Base-by-base conservation (phyloP, 192 early-diverging fungal species). In the Gigaspora rosea region DNA sequence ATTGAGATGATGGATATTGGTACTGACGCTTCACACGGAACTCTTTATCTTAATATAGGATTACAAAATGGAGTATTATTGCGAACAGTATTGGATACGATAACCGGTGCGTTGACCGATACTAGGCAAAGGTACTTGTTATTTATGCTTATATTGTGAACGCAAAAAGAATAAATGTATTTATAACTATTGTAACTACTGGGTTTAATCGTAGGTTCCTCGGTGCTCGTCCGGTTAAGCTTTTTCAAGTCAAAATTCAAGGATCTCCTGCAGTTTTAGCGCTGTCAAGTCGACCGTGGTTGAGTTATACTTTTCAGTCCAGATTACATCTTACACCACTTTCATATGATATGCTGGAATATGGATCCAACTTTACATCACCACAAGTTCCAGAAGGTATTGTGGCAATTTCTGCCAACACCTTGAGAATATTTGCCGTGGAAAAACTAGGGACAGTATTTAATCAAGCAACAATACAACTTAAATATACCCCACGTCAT, bases 381-480 rank as follows among this genome's bases (percentile, higher is more conserved):
- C 94, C 95, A 58, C 93, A 94, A 79, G 95, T 93, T 62, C 86
- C 91, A 2, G 96, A 96, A 78, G 95, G 94, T 12, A 85, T 99
- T 22, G 98, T 96, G 2, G 91, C 93, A 4, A 90, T 98, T 72
- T 86, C 93, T 2, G 93, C 90, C 20, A 95, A 93, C 58, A 93
- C 93, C 12, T 85, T 99, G 35, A 85, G 87, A 67, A 94, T 99
- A 71, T 83, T 99, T 72, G 86, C 91, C 0, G 82, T 98, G 9
- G 97, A 97, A 48, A 92, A 92, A 64, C 85, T 96, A 8, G 93
- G 91, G 35, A 89, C 86, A 15, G 83, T 88, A 13, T 94, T 97
- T 77, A 96, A 97, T 85, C 94, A 96, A 72, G 90, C 89, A 1
- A 71, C 91, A 0, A 87, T 98, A 20, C 94, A 94, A 46, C 86